A percentile compares a stretch with the other conserved stretches of the same genome.
Evolutionary conservation across 495 filamentous ascomycete species (phyloP).

Genomic region (Daldinia grandis): DNA sequence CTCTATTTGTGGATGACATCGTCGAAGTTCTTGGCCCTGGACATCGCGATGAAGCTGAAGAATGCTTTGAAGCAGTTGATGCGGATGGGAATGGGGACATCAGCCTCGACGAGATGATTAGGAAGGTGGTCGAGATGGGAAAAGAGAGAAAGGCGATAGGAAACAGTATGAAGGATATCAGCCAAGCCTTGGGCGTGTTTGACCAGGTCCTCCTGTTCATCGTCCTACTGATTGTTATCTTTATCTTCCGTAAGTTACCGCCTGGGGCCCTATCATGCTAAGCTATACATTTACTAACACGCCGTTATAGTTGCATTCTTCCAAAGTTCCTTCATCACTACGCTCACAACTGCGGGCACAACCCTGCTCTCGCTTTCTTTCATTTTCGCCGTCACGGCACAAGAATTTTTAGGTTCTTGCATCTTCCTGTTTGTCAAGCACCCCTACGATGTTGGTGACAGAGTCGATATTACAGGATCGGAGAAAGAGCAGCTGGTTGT

Average conservation of each 20-base stretch:
- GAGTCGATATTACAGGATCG: conserved; percentile 79
- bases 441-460: conserved; percentile 88
- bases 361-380: conserved; percentile 92
- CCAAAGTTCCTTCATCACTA: conserved; percentile 82
- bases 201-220: conserved; percentile 83
- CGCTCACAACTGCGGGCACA: conserved; percentile 94
- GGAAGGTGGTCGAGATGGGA: conserved; percentile 82
- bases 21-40: conserved; percentile 83
- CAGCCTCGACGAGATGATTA: conserved; percentile 92
- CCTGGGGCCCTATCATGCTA: not conserved
- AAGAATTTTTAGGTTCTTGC: conserved; percentile 94
- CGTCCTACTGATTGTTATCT: conserved; percentile 78
- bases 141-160: conserved; percentile 85
- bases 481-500: conserved; percentile 75
- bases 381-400: conserved; percentile 87
- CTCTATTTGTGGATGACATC: conserved; percentile 82
- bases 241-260: conserved; percentile 76
- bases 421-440: conserved; percentile 99
- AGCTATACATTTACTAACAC: conserved; percentile 28
- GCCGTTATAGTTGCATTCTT: conserved; percentile 74
- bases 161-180: conserved; percentile 94
- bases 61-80: conserved; percentile 82
- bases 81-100: conserved; percentile 92
- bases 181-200: conserved; percentile 90
- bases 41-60: conserved; percentile 76